phyloP scores from a whole-genome alignment of 352 stramenopile genomes.

The Globisporangium nagaii region DNA sequence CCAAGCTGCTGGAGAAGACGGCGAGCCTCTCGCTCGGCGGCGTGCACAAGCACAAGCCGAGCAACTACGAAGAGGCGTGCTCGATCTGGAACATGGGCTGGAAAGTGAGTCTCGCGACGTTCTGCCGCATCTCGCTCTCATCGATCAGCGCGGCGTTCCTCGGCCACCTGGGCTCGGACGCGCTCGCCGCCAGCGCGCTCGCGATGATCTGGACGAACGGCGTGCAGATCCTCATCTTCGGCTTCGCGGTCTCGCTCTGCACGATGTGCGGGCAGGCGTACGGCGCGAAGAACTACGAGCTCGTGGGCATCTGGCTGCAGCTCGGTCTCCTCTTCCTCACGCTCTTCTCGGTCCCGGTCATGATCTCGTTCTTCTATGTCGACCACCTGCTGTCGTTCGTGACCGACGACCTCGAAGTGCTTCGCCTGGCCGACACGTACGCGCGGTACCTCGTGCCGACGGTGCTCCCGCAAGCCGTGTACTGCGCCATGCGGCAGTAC shows the following conservation, averaged over 20 bases:
- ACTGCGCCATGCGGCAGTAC: conserved; percentile 74
- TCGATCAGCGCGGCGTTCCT: conserved; percentile 80
- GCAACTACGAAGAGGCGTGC: conserved; percentile 40
- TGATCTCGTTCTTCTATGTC: conserved; percentile 81
- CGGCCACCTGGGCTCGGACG: conserved; percentile 64
- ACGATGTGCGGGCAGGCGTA: conserved; percentile 79
- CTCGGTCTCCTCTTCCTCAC: conserved; percentile 66
- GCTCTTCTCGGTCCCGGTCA: conserved; percentile 62
- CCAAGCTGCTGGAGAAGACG: conserved; percentile 7
- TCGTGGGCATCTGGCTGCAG: conserved; percentile 79
- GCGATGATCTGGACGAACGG: conserved; percentile 77
- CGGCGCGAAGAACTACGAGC: conserved; percentile 69
- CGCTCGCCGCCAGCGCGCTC: conserved; percentile 64
- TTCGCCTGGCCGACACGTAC: conserved; percentile 60
- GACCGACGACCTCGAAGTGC: conserved; percentile 57
- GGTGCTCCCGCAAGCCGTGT: conserved; percentile 64
- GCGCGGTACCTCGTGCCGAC: conserved; percentile 50
- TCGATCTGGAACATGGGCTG: conserved; percentile 81
- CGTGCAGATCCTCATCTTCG: conserved; percentile 78
- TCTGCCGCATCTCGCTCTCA: conserved; percentile 72
- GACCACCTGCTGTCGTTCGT: conserved; percentile 59
- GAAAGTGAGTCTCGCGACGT: conserved; percentile 79
- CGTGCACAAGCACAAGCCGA: conserved; percentile 7
- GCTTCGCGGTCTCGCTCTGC: conserved; percentile 72
- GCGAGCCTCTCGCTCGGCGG: neutral